Conservation (phyloP, 306 rosid genomes). For the Medicago truncatula region MtrunA17r5.0-ANR NC_053045.1:48957001-48957500, state of each 20-base stretch:
- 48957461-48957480: conserved; percentile 17
- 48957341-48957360: no score
- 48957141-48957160: conserved; percentile 66
- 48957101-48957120: background rate
- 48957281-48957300: background rate
- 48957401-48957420: background rate
- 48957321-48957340: no score
- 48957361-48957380: no score
- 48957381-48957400: background rate
- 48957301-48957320: no score
- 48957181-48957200: background rate
- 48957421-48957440: background rate
- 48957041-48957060: background rate
- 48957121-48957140: conserved; percentile 72
- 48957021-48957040: background rate
- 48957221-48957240: conserved; percentile 87
- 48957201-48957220: conserved; percentile 64
- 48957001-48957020: background rate
- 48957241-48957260: conserved; percentile 70
- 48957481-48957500: conserved; percentile 24
- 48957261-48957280: conserved; percentile 4
- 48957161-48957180: conserved; percentile 56
- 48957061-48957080: background rate
- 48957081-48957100: background rate
- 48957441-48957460: conserved; percentile 33